Base-by-base conservation (phyloP, 2,329 filamentous ascomycete genomes). In the Xylariaceae sp. region DNA sequence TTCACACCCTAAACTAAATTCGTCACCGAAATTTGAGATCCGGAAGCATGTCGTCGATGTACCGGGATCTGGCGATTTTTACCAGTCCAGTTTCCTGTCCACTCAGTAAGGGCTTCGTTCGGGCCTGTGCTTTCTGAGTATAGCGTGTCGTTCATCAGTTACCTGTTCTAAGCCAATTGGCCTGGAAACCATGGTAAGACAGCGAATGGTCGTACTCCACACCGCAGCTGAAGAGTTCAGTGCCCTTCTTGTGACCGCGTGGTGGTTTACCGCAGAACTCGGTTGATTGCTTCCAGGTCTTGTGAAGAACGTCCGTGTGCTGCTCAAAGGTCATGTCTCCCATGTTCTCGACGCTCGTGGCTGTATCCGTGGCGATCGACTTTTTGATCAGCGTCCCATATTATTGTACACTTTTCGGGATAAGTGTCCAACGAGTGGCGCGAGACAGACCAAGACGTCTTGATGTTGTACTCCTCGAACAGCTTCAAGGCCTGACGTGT, bases 271-370 rank as follows among this genome's bases (percentile, higher is more conserved):
- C 84, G 44, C 80, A 81, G 64, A 91, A 87, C 0, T 86, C 82
- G 0, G 83, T 89, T 35, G 90, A 76, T 69, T 89, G 76, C 29
- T 80, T 78, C 66, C 85, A 89, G 19, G 86, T 88, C 70, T 88
- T 88, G 65, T 87, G 84, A 4, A 92, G 78, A 9, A 92, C 84
- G 52, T 88, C 86, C 9, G 78, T 79, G 68, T 91, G 87, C 71
- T 92, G 88, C 65, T 89, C 86, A 1, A 87, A 67, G 0, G 79
- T 86, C 86, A 90, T 88, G 54, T 84, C 80, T 0, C 74, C 76
- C 0, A 87, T 85, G 63, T 90, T 89, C 67, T 90, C 87, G 63
- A 90, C 86, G 0, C 79, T 83, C 87, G 63, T 90, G 86, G 0
- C 79, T 83, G 70, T 90, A 90, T 3, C 85, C 87, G 60, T 90